Conservation (phyloP, 2,329 filamentous ascomycete species). For the Colletotrichum sp. region DNA sequence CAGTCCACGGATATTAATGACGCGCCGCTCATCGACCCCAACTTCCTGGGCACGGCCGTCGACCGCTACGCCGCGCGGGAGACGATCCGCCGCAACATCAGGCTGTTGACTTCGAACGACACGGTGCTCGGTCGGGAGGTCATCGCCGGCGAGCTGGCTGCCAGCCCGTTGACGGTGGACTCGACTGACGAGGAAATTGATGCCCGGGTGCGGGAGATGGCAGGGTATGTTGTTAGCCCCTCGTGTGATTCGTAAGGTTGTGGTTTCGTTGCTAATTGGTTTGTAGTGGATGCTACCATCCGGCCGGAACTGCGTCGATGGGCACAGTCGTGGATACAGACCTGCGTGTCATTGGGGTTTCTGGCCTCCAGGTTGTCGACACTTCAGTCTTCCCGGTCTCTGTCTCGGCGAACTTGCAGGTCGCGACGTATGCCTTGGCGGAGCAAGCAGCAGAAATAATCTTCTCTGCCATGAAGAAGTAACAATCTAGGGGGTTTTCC, state of each 20-base stretch:
- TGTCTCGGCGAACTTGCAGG: conserved; percentile 51
- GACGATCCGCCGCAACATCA: conserved; percentile 26
- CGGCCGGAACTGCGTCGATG: conserved; percentile 36
- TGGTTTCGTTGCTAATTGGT: conserved; percentile 29
- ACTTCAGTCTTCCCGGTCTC: conserved; percentile 39
- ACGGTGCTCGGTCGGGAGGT: conserved; percentile 23
- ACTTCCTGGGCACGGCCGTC: conserved; percentile 32
- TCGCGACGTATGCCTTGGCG: conserved; percentile 59
- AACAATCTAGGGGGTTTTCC: fast-evolving
- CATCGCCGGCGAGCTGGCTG: conserved; percentile 21
- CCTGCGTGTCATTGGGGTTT: conserved; percentile 39
- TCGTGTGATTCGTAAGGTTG: conserved; percentile 21
- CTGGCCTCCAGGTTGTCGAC: conserved; percentile 39
- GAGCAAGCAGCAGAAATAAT: conserved; percentile 67
- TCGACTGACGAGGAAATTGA: conserved; percentile 33
- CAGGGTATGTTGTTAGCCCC: conserved; percentile 23
- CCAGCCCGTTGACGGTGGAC: conserved; percentile 19
- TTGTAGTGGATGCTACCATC: conserved; percentile 28
- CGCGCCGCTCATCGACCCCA: conserved; percentile 30
- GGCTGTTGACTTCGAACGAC: conserved; percentile 1
- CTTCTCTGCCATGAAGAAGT: background rate
- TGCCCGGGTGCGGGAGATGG: conserved; percentile 20
- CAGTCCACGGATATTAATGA: conserved; percentile 21
- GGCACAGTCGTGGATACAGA: conserved; percentile 35
- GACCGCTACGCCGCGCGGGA: conserved; percentile 33